These are phyloP conservation scores for Starmerella asiatica DNA, from an alignment of 805 yeast genomes.

Conservation along the genomic window DNA sequence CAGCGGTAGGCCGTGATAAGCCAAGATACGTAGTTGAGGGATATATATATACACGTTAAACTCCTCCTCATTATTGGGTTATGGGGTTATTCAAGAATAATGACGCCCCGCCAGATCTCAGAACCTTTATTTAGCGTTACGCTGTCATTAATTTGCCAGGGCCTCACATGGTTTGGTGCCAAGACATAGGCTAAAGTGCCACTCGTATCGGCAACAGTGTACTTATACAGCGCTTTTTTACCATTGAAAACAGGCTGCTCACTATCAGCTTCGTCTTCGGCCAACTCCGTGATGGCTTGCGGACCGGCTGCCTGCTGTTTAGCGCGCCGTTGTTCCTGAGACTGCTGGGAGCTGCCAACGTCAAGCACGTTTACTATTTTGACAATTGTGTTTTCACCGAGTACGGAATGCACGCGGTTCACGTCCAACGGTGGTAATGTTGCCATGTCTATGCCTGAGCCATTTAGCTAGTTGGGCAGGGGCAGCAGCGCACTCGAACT, in stretches of 20 bases:
- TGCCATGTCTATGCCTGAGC: no score
- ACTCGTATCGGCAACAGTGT: constrained; percentile 12
- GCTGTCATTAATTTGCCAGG: neutral
- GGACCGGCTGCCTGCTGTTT: neutral
- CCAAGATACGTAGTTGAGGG: no score
- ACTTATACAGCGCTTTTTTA: constrained; percentile 1
- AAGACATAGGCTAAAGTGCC: constrained; percentile 9
- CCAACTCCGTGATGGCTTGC: neutral
- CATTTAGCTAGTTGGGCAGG: no score
- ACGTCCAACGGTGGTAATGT: no score
- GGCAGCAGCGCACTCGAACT: no score
- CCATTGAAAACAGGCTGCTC: no score
- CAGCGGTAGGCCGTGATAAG: no score
- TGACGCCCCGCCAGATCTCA: constrained; percentile 14
- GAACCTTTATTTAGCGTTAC: constrained; percentile 1
- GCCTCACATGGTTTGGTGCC: neutral
- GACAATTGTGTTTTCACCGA: no score
- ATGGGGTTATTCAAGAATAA: constrained; percentile 1
- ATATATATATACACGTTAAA: no score
- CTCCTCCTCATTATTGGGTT: no score
- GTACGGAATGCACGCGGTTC: no score
- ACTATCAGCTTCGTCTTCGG: neutral
- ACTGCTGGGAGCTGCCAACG: constrained; percentile 14
- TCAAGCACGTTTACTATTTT: constrained; percentile 14
- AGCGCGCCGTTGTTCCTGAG: constrained; percentile 4